These are phyloP conservation scores for Auricularia cornea DNA, from an alignment of 768 basidiomycete genomes.

Conservation along the genomic window DNA sequence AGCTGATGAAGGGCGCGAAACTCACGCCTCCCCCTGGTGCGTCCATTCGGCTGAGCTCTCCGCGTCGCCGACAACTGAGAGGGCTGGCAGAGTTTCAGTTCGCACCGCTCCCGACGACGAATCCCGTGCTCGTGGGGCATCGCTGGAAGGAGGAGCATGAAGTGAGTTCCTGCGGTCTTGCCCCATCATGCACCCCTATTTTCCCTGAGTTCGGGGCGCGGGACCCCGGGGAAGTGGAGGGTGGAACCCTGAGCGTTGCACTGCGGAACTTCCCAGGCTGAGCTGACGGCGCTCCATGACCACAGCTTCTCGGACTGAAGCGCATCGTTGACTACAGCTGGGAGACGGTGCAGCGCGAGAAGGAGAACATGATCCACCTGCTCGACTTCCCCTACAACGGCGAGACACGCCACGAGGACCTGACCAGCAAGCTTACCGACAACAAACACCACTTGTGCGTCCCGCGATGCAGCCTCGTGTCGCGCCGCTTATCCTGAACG, in stretches of 20 bases:
- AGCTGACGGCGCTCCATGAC: background rate
- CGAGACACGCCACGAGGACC: slow-evolving; percentile 38
- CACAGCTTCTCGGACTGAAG: slow-evolving; percentile 33
- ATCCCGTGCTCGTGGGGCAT: slow-evolving; percentile 40
- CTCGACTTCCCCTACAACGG: slow-evolving; percentile 52
- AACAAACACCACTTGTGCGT: slow-evolving; percentile 44
- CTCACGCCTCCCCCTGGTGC: slow-evolving; percentile 35
- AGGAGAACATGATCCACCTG: slow-evolving; percentile 36
- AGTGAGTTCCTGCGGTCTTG: background rate
- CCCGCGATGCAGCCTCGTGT: background rate
- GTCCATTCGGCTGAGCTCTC: background rate
- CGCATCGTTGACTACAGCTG: slow-evolving; percentile 43
- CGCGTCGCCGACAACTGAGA: background rate
- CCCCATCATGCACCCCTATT: no score
- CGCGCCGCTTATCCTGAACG: background rate
- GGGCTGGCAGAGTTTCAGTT: slow-evolving; percentile 36
- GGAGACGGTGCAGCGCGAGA: slow-evolving; percentile 31
- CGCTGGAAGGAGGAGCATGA: slow-evolving; percentile 49
- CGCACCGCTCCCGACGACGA: slow-evolving; percentile 40
- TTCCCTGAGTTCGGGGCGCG: no score
- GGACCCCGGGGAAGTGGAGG: no score
- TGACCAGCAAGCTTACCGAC: slow-evolving; percentile 38
- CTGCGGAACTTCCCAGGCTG: no score
- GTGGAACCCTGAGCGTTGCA: no score
- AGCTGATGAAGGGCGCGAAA: slow-evolving; percentile 32